Conservation (phyloP, 768 basidiomycete species). For the Leccinellum rugosiceps region DNA sequence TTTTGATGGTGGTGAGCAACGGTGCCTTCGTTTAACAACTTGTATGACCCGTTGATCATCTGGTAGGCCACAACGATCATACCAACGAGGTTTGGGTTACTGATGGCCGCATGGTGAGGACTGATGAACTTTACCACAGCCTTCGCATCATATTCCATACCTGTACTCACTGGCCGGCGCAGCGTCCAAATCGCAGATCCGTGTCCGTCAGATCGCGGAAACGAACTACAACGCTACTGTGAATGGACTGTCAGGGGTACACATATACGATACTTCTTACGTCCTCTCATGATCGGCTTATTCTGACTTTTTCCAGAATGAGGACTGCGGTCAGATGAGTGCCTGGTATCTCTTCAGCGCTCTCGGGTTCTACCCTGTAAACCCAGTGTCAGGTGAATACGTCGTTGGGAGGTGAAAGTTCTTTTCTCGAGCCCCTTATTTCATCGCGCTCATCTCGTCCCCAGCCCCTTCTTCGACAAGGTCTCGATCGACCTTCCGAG, state of each 20-base stretch:
- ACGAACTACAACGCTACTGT: slow-evolving; percentile 65
- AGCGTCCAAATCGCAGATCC: slow-evolving; percentile 66
- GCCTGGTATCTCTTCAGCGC: slow-evolving; percentile 85
- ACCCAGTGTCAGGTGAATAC: slow-evolving; percentile 74
- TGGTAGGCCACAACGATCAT: slow-evolving; percentile 72
- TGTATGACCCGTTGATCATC: slow-evolving; percentile 5
- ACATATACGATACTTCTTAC: background rate
- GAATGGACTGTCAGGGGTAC: slow-evolving; percentile 69
- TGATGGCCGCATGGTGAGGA: background rate
- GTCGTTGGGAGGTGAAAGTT: slow-evolving; percentile 63
- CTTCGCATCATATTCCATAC: slow-evolving; percentile 85
- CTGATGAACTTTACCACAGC: slow-evolving; percentile 39
- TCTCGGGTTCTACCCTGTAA: slow-evolving; percentile 82
- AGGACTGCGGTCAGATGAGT: slow-evolving; percentile 90
- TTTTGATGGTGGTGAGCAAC: slow-evolving; percentile 42
- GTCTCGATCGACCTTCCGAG: slow-evolving; percentile 55
- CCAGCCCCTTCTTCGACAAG: slow-evolving; percentile 51
- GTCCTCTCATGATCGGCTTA: background rate
- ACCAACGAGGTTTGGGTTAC: slow-evolving; percentile 57
- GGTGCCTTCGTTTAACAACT: background rate
- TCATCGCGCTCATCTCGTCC: background rate
- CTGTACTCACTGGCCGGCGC: slow-evolving; percentile 72
- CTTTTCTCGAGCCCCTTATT: background rate
- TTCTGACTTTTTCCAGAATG: slow-evolving; percentile 49
- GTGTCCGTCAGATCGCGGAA: slow-evolving; percentile 63